These are phyloP conservation scores for Bocquillonia castaneifolia DNA, from an alignment of 441 rosid species.

Conservation along the genomic window DNA sequence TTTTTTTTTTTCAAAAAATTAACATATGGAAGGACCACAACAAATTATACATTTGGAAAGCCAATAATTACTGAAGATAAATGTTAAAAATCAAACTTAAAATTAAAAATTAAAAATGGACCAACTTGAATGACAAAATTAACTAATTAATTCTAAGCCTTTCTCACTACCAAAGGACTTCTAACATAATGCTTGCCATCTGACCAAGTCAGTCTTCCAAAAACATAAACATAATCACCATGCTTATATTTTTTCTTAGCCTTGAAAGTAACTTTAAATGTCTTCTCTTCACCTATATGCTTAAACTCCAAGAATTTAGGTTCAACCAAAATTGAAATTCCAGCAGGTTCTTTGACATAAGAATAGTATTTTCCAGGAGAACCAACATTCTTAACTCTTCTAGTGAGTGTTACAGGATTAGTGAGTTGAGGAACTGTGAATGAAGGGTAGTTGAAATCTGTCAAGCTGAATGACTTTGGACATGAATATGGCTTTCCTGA, in stretches of 20 bases:
- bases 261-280: conserved; percentile 36
- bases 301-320: conserved; percentile 34
- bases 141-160: not conserved
- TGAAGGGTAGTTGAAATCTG: conserved; percentile 59
- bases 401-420: conserved; percentile 28
- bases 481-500: conserved; percentile 30
- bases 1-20: too few relatives aligned
- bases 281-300: conserved; percentile 41
- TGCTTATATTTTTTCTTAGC: not conserved
- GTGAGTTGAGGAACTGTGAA: conserved; percentile 40
- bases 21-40: too few relatives aligned
- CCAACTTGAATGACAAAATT: not conserved
- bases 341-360: conserved; percentile 29
- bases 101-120: not conserved
- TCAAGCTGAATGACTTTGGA: conserved; percentile 24
- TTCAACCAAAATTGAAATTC: conserved; percentile 37
- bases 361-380: conserved; percentile 30
- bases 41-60: too few relatives aligned
- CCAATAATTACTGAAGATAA: too few relatives aligned
- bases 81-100: too few relatives aligned
- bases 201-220: conserved; percentile 47
- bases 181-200: conserved; percentile 52
- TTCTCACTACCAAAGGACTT: conserved; percentile 46
- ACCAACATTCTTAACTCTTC: conserved; percentile 49
- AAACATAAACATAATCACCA: conserved; percentile 15